Percentiles rank a stretch among this genome's conserved stretches.
Evolutionary conservation across 2,329 filamentous ascomycete genomes (phyloP).

Genomic region (Trichoderma sp.): DNA sequence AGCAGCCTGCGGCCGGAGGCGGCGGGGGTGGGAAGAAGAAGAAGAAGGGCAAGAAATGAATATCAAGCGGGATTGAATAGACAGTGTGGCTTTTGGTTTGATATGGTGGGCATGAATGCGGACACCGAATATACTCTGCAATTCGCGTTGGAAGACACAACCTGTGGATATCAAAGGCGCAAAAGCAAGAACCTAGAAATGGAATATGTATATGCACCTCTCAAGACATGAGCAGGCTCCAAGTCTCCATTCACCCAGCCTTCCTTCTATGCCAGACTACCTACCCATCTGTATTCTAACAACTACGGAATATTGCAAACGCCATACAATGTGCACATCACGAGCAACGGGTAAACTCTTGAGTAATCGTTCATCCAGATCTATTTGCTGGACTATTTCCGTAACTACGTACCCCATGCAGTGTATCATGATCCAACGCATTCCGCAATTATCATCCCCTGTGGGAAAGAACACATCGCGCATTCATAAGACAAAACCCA

Average conservation of each 20-base stretch:
- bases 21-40: slow-evolving; percentile 58
- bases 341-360: not conserved
- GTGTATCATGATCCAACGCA: slow-evolving; percentile 26
- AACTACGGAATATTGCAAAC: not conserved
- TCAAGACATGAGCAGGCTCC: not conserved
- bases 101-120: not conserved
- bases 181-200: not conserved
- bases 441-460: slow-evolving; percentile 18
- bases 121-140: not conserved
- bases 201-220: not conserved
- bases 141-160: not conserved
- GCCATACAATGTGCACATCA: slow-evolving; percentile 13
- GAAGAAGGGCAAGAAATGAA: slow-evolving; percentile 67
- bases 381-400: slow-evolving; percentile 15
- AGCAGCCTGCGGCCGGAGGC: slow-evolving; percentile 17
- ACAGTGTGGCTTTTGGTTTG: not conserved
- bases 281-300: not conserved
- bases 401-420: slow-evolving; percentile 19
- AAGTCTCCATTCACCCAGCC: not conserved
- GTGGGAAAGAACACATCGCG: not conserved
- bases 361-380: slow-evolving; percentile 11
- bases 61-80: not conserved
- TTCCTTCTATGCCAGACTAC: not conserved
- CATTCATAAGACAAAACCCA: not conserved
- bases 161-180: not conserved